Conservation (phyloP, 208 protist genomes). For the Leishmania braziliensis region DNA sequence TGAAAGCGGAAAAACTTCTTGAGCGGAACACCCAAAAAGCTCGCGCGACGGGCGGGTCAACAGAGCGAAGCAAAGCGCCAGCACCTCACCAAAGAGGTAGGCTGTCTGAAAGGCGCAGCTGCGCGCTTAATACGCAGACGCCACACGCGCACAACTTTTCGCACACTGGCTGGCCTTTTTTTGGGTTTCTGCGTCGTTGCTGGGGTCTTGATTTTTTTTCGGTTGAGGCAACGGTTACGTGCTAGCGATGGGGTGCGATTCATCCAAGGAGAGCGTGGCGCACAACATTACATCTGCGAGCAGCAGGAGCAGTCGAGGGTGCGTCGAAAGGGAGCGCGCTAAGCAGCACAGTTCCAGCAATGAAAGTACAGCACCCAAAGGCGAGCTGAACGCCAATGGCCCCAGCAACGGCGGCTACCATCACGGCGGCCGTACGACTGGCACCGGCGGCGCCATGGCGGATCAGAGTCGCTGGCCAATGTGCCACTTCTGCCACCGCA, state of each 20-base stretch:
- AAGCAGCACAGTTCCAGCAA: slow-evolving; percentile 7
- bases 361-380: not conserved
- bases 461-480: slow-evolving; percentile 41
- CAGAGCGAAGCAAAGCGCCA: too few species aligned
- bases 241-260: slow-evolving; percentile 44
- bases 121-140: too few species aligned
- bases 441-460: not conserved
- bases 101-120: too few species aligned
- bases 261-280: slow-evolving; percentile 43
- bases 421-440: not conserved
- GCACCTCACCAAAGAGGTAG: too few species aligned
- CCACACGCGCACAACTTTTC: too few species aligned
- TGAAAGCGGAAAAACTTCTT: too few species aligned
- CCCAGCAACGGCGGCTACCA: not conserved
- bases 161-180: not conserved
- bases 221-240: not conserved
- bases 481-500: slow-evolving; percentile 74
- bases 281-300: not conserved
- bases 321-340: not conserved
- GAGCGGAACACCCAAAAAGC: too few species aligned
- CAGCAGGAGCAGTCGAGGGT: not conserved
- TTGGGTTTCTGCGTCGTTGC: not conserved
- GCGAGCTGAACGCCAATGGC: slow-evolving; percentile 8
- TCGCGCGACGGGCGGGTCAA: too few species aligned
- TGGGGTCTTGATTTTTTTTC: not conserved